Evolutionary conservation across 495 filamentous ascomycete species (phyloP).

Genomic region (Penicillium dipodomyicola): DNA sequence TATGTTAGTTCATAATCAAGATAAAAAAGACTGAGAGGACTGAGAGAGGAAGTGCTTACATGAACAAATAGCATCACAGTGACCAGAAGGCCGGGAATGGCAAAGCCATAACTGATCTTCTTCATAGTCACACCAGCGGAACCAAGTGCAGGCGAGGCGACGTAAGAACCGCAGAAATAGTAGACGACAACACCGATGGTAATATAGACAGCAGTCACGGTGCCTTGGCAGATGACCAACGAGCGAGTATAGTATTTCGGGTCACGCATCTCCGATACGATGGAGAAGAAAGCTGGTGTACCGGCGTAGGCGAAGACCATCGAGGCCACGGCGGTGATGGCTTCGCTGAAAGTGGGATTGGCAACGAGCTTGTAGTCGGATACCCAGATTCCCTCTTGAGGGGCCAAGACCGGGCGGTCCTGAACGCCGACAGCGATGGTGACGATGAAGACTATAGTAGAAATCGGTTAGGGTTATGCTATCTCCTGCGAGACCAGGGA

Average conservation of each 20-base stretch:
- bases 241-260: conserved; percentile 59
- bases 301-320: conserved; percentile 65
- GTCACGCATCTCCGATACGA: conserved; percentile 73
- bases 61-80: conserved; percentile 32
- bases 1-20: conserved; percentile 34
- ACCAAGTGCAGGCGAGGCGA: conserved; percentile 66
- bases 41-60: conserved; percentile 16
- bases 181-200: conserved; percentile 66
- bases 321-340: conserved; percentile 62
- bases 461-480: not conserved
- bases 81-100: conserved; percentile 55
- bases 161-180: conserved; percentile 63
- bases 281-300: conserved; percentile 65
- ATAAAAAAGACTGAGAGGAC: not conserved
- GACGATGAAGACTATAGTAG: conserved; percentile 60
- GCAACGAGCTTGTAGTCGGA: conserved; percentile 34
- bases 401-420: conserved; percentile 38
- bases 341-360: conserved; percentile 31
- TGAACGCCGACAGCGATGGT: conserved; percentile 65
- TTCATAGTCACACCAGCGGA: conserved; percentile 59
- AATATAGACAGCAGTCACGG: conserved; percentile 61
- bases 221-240: conserved; percentile 43
- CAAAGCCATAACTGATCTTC: conserved; percentile 72
- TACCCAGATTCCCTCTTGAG: conserved; percentile 29
- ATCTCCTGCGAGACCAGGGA: conserved; percentile 17